Base-by-base conservation (phyloP, 352 stramenopile species). In the Globisporangium canariense region DNA sequence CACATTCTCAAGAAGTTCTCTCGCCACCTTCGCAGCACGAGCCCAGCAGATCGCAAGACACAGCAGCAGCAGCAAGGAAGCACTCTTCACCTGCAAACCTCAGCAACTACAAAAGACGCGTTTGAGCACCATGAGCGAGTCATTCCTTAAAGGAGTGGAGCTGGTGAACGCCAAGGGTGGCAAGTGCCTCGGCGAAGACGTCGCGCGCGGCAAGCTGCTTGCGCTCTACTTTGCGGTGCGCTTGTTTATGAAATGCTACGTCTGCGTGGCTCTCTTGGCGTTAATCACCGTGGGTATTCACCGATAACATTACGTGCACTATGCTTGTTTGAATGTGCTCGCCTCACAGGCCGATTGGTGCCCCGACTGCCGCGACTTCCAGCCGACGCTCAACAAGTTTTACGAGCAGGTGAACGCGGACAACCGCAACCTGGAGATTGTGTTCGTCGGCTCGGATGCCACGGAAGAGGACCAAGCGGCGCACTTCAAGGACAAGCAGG, bases 211-310 rank as follows among this genome's bases (percentile, higher is more conserved):
- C 64, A 89, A 89, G 57, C 59, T 81, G 34, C 65, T 90, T 43
- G 86, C 84, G 65, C 71, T 95, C 16, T 93, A 91, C 74, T 95
- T 95, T 64, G 76, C 83, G 43, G 83, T 91, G 49, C 49, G 74
- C 62, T 46, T 38, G 16, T 32, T 3, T 4, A 14, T 46, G 0
- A n/a, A 20, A 46, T 28, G 1, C 25, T 28, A n/a, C 40, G 40
- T 22, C 14, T 49, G 16, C 16, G 34, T 16, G 2, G 32, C 38
- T 28, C 10, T 53, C 20, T 11, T 10, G 20, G 18, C 16, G 25
- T 28, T 28, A 28, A 28, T 28, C 25, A 28, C 25, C 25, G 25
- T 28, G 25, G 2, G 25, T 28, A 28, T 28, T 28, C 25, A 28
- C 25, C 25, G 25, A 28, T 2, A 52, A 2, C 46, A 9, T 11